Percentiles rank a stretch among this genome's conserved stretches.
These are phyloP conservation scores for Ganoderma boninense DNA, from an alignment of 1,284 basidiomycete species.

Conservation along the genomic window DNA sequence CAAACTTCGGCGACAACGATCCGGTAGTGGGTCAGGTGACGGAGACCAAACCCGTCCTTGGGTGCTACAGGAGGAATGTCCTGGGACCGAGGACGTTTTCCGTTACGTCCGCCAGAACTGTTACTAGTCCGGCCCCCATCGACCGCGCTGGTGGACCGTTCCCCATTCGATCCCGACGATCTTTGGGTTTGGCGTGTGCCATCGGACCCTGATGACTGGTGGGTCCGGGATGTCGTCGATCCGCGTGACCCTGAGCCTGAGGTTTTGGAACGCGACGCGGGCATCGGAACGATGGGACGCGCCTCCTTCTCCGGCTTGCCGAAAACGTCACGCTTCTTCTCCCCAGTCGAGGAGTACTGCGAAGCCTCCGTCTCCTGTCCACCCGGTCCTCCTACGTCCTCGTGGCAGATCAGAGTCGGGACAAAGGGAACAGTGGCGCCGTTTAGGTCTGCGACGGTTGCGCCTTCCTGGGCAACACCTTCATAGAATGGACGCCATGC, in stretches of 20 bases:
- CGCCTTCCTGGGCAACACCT: constrained; percentile 1
- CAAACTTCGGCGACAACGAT: constrained; percentile 23
- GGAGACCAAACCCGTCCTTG: constrained; percentile 3
- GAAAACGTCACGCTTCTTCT: neutral
- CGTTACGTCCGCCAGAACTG: neutral
- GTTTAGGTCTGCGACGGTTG: neutral
- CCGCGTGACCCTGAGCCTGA: neutral
- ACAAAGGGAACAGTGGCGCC: neutral
- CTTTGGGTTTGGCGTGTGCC: neutral
- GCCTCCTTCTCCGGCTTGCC: neutral
- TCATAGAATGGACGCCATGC: constrained; percentile 1
- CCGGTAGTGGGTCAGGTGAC: constrained; percentile 18
- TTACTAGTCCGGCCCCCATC: neutral
- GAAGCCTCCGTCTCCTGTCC: neutral
- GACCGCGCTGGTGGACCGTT: neutral
- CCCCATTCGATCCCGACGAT: neutral
- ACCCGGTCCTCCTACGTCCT: neutral
- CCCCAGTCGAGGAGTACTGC: neutral
- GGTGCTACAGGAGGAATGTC: neutral
- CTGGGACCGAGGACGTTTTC: neutral
- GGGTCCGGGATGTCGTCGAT: neutral
- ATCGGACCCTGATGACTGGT: neutral
- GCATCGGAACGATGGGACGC: neutral
- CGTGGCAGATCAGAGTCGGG: constrained; percentile 1
- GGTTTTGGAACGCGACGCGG: neutral